Base-by-base conservation (phyloP, 108 stramenopile genomes). In the Skeletonema potamos region DNA sequence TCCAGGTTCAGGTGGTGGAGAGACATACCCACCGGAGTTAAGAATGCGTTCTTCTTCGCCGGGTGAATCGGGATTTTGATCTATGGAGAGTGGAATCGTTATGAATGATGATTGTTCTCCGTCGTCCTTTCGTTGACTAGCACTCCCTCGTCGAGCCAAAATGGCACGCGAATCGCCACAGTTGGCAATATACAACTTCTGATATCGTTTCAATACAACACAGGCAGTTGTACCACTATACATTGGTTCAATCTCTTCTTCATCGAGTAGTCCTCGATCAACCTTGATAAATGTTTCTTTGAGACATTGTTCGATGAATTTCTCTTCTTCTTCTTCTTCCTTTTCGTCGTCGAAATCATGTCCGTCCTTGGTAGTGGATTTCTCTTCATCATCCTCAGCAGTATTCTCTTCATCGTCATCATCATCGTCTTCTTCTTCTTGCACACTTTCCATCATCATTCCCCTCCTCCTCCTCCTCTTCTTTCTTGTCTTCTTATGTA, bases 111-210 rank as follows among this genome's bases (percentile, higher is more conserved):
- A 22, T 62, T 15, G 6, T 36, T 51, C 44, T 10, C 41, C 56
- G 28, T 36, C 62, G 26, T 27, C 39, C 6, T 62, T 54, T n/a
- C n/a, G n/a, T n/a, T 56, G 29, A 24, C 11, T 60, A 6, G 57
- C 26, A 57, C 17, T 41, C 5, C 22, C 17, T 27, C 76, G 77
- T 28, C 75, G 54, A n/a, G 91, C 93, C 24, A 97, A 27, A 13
- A 97, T 92, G 22, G 96, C 94, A 15, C 98, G 86, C 8, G 93
- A 95, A 78, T 98, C 98, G 7, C 98, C 98, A 4, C 81, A 91
- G 70, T 97, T 96, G 8, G 96, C 87, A 55, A 92, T 70, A 54
- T 83, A 91, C 58, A 97, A 75, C 43, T 68, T 65, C n/a, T 90
- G 83, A 27, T 87, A 86, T 32, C 85, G 78, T 55, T 93, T 66